Evolutionary conservation across 177 flowering plant species (phyloP).

Genomic region (Vitis hybrid): DNA sequence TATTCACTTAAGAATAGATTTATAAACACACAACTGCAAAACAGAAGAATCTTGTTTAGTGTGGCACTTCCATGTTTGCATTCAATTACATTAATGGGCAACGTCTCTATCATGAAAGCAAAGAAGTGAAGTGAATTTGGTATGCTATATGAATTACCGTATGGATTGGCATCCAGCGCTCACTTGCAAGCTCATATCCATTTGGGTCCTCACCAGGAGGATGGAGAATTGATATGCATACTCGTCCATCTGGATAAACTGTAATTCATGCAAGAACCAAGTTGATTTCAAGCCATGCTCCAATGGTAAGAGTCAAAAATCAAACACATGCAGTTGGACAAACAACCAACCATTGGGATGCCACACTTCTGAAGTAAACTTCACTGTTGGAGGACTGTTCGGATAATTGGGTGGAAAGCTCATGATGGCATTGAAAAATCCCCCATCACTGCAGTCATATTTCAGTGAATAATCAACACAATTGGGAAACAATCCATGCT

Average conservation of each 20-base stretch:
- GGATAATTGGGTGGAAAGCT: constrained; percentile 35
- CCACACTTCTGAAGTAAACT: constrained; percentile 88
- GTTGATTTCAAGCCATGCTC: background rate
- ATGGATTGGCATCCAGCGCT: constrained; percentile 94
- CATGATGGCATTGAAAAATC: constrained; percentile 39
- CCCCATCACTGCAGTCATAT: constrained; percentile 32
- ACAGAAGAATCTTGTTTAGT: background rate
- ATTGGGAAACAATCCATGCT: background rate
- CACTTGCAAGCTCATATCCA: constrained; percentile 98
- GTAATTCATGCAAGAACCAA: constrained; percentile 14
- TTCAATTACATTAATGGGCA: background rate
- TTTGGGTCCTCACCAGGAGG: constrained; percentile 97
- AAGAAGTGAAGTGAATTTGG: background rate
- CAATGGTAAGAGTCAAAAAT: background rate
- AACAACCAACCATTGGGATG: constrained; percentile 81
- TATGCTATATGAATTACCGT: constrained; percentile 46
- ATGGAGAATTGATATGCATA: constrained; percentile 94
- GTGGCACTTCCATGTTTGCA: background rate
- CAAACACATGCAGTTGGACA: background rate
- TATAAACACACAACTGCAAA: no score
- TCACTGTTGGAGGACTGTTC: constrained; percentile 62
- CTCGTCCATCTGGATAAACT: constrained; percentile 91
- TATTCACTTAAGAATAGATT: no score
- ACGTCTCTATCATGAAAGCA: background rate
- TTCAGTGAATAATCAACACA: background rate